phyloP scores from a whole-genome alignment of 805 yeast species.

The Monosporozyma aerobia region DNA sequence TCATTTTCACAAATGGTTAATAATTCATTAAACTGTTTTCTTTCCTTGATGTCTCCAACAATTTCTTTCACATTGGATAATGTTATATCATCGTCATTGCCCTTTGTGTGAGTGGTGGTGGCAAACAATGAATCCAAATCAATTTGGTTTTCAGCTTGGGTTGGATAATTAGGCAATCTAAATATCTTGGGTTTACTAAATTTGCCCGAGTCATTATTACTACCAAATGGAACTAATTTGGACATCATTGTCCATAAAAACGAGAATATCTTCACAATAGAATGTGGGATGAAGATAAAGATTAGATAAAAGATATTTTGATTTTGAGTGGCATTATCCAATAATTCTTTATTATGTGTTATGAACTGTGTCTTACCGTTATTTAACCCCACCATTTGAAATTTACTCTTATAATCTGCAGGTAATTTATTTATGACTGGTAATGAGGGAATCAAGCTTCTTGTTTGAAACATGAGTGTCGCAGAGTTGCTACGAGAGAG shows the following conservation, averaged over 20 bases:
- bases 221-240: not conserved
- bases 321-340: not conserved
- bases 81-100: slow-evolving; percentile 3
- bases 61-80: slow-evolving; percentile 4
- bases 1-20: slow-evolving; percentile 32
- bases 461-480: slow-evolving; percentile 6
- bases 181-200: slow-evolving; percentile 5
- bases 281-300: slow-evolving; percentile 46
- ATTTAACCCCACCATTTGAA: slow-evolving; percentile 19
- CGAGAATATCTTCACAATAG: slow-evolving; percentile 23
- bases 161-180: slow-evolving; percentile 17
- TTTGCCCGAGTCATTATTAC: slow-evolving; percentile 1
- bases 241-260: slow-evolving; percentile 6
- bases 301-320: slow-evolving; percentile 26
- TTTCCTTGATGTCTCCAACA: slow-evolving; percentile 2
- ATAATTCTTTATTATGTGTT: not conserved
- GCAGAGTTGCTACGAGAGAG: slow-evolving; percentile 7
- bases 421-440: slow-evolving; percentile 31
- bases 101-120: not conserved
- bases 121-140: slow-evolving; percentile 5
- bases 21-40: slow-evolving; percentile 36
- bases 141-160: slow-evolving; percentile 8
- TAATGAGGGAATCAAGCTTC: slow-evolving; percentile 9
- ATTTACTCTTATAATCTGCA: slow-evolving; percentile 18
- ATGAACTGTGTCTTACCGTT: slow-evolving; percentile 1